Evolutionary conservation across 208 protist genomes (phyloP), one percentile per base, ranked within the genome.

Genomic region (Acanthamoeba lenticulata): DNA sequence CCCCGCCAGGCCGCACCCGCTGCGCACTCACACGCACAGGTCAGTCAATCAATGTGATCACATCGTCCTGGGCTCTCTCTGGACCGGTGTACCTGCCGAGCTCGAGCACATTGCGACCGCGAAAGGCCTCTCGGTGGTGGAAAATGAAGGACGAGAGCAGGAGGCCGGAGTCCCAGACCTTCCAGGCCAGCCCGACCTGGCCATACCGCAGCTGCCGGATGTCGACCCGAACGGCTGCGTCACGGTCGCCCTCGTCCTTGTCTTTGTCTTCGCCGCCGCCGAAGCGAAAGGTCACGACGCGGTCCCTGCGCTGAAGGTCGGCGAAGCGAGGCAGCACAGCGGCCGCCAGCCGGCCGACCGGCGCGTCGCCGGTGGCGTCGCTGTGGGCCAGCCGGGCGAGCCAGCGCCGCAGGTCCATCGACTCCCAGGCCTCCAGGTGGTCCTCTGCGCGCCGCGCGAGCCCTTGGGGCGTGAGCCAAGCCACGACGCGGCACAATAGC

Each of bases 101-200:
- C 74, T 85, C 74, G 27, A 85, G 74, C 74, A 85, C 74, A 1
- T 21, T 27, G 5, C 34, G 24, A 42, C 74, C 74, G 5, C 42
- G 36, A 21, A 85, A 85, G 7, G 32, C 17, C 7, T 85, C 74
- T 13, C 74, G 36, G 74, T 85, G 74, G 27, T 42, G 74, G 44
- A 55, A 85, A n/a, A 85, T 85, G 44, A 85, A 85, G 3, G 74
- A 85, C 0, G 74, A 85, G 21, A 85, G 74, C 44, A 85, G 44
- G 2, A 85, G 74, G 42, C 74, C 74, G 7, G 74, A 85, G n/a
- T 85, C 74, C 74, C 74, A 85, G 15, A 85, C 44, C 32, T 85
- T 85, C 74, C 74, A 85, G 5, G 74, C 74, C 24, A 85, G 44
- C 27, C 74, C 74, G 19, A 85, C 74, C 74, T 85, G 5, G 7